phyloP scores from a whole-genome alignment of 2,329 filamentous ascomycete species.

The Phialemoniopsis sp. region DNA sequence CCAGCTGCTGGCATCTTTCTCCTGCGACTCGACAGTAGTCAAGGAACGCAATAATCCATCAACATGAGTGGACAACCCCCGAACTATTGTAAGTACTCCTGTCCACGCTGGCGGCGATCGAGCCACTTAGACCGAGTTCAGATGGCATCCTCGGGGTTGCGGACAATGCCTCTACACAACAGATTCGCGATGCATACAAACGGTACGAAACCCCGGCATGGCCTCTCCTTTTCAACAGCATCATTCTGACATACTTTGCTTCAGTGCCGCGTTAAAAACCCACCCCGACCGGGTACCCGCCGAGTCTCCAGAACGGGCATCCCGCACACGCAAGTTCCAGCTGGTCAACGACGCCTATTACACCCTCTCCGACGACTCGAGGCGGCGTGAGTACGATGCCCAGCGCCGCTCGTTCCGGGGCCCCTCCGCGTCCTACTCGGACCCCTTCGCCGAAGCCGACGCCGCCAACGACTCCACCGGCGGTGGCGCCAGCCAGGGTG shows the following conservation, averaged over 20 bases:
- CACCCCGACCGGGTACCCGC: slow-evolving; percentile 87
- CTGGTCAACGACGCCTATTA: slow-evolving; percentile 41
- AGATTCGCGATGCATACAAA: slow-evolving; percentile 95
- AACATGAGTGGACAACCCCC: slow-evolving; percentile 28
- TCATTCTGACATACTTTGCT: slow-evolving; percentile 1
- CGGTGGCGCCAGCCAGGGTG: slow-evolving; percentile 24
- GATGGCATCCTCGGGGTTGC: slow-evolving; percentile 72
- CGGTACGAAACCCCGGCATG: no score
- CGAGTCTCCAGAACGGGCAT: slow-evolving; percentile 76
- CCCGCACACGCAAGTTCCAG: slow-evolving; percentile 64
- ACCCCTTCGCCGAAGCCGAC: slow-evolving; percentile 43
- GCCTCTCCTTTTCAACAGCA: no score
- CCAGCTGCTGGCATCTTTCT: no score
- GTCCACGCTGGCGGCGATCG: slow-evolving; percentile 2
- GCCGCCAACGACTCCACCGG: slow-evolving; percentile 31
- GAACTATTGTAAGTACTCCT: slow-evolving; percentile 50
- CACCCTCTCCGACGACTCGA: slow-evolving; percentile 69
- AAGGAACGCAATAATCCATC: no score
- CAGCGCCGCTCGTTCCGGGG: slow-evolving; percentile 58
- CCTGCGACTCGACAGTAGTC: no score
- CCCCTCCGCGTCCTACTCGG: slow-evolving; percentile 30
- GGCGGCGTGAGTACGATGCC: slow-evolving; percentile 81
- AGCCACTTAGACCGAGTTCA: slow-evolving; percentile 27
- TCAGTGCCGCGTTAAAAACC: slow-evolving; percentile 82
- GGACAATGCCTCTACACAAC: slow-evolving; percentile 70